Percentiles rank a stretch among this genome's conserved stretches.
These are phyloP conservation scores for Termitomyces sp. DNA, from an alignment of 768 basidiomycete genomes.

Conservation along the genomic window DNA sequence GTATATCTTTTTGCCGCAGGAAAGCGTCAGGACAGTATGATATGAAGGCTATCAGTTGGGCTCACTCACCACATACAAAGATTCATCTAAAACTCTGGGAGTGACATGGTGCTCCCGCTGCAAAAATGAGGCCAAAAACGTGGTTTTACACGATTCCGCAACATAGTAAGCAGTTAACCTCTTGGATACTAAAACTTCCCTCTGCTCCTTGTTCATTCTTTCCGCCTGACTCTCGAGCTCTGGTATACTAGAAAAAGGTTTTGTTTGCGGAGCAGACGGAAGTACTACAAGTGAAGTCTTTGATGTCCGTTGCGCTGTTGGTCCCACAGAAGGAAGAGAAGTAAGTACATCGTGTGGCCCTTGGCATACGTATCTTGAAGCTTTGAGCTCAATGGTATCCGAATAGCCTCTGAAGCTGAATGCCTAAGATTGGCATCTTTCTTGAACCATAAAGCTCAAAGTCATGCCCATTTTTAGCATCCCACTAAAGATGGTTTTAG, in stretches of 20 bases:
- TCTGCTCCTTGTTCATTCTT: slow-evolving; percentile 81
- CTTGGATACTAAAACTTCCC: slow-evolving; percentile 73
- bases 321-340: slow-evolving; percentile 26
- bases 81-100: slow-evolving; percentile 87
- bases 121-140: slow-evolving; percentile 74
- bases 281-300: slow-evolving; percentile 89
- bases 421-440: too few relatives aligned
- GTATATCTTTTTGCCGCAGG: slow-evolving; percentile 60
- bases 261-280: slow-evolving; percentile 86
- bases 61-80: slow-evolving; percentile 76
- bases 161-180: slow-evolving; percentile 88
- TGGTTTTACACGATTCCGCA: slow-evolving; percentile 81
- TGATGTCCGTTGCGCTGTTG: slow-evolving; percentile 71
- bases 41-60: neutral
- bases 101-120: slow-evolving; percentile 91
- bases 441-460: too few relatives aligned
- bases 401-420: too few relatives aligned
- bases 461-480: too few relatives aligned
- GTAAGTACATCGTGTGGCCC: slow-evolving; percentile 29
- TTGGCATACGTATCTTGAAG: neutral
- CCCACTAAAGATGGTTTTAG: too few relatives aligned
- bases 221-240: slow-evolving; percentile 85
- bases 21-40: neutral
- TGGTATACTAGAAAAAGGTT: slow-evolving; percentile 52
- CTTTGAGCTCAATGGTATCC: too few relatives aligned